Percentiles rank a stretch among this genome's conserved stretches.
Conservation (phyloP, 306 rosid species). For the Oxytropis ochrocephala region DNA sequence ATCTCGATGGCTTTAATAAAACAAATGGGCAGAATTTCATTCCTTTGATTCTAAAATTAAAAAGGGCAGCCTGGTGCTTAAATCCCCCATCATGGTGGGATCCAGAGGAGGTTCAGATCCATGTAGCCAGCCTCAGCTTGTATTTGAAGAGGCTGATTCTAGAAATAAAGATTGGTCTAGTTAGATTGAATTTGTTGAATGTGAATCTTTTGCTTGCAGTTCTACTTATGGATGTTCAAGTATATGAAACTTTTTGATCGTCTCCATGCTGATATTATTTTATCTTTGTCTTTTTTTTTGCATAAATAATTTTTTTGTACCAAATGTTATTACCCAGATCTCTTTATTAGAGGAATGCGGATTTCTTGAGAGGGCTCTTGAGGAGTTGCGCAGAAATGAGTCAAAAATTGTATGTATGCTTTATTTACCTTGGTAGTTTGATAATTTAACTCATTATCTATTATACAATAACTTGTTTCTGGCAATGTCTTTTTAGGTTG, state of each 20-base stretch:
- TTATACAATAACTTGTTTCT: slow-evolving; percentile 16
- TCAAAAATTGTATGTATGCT: slow-evolving; percentile 61
- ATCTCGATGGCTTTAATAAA: not conserved
- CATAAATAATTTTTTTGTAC: not conserved
- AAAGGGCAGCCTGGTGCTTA: not conserved
- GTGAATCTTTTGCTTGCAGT: slow-evolving; percentile 7
- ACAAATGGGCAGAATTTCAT: not conserved
- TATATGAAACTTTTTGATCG: not conserved
- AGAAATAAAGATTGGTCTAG: not conserved
- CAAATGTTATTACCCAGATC: slow-evolving; percentile 41
- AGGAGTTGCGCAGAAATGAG: slow-evolving; percentile 79
- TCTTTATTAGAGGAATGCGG: slow-evolving; percentile 84
- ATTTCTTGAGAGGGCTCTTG: slow-evolving; percentile 71
- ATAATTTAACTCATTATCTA: not conserved
- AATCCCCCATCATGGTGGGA: not conserved
- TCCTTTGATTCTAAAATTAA: not conserved
- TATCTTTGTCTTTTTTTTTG: not conserved
- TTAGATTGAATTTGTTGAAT: not conserved
- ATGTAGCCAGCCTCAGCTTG: not conserved
- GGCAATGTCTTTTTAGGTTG: slow-evolving; percentile 53
- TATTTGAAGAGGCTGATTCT: not conserved
- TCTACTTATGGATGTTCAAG: slow-evolving; percentile 10
- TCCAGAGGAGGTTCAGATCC: not conserved
- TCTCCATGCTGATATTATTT: not conserved
- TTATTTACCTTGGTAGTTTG: slow-evolving; percentile 13